Base-by-base conservation (phyloP, 2,329 filamentous ascomycete genomes). In the Diplocarpon mali region DNA sequence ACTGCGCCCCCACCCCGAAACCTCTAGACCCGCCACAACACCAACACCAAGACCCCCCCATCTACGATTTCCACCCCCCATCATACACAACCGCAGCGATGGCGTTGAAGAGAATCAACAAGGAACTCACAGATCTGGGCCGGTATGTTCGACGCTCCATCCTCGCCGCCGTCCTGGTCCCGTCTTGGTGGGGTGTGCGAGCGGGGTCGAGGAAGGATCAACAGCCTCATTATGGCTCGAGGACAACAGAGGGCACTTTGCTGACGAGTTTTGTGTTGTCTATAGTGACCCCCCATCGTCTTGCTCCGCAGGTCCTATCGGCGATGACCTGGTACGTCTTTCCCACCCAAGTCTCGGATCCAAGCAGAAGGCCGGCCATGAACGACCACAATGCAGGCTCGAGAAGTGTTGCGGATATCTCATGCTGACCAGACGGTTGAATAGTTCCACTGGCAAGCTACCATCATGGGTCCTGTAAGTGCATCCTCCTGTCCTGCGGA, bases 371-470 rank as follows among this genome's bases (percentile, higher is more conserved):
- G 35, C 31, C 17, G 44, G 30, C 47, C 13, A 49, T 47, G 48
- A 43, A 59, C 50, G 50, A 53, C 57, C 40, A 42, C 45, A 42
- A 38, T 49, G 11, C 37, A 39, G 44, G 37, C 32, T 13, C 24
- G 31, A 17, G 37, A 44, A 9, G 30, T 35, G 38, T 17, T 1
- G 17, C 28, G 32, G 43, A 45, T 45, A 37, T 13, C 24, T 35
- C 48, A 52, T 49, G 48, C 65, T 69, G 53, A 69, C 57, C 43
- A 27, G 30, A 49, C 20, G 39, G 38, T 36, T 48, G 32, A 44
- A 50, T 57, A 98, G 90, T 98, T 98, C 66, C 92, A 96, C 80
- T 98, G 92, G 92, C 92, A 98, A 82, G 92, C 92, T 62, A 98
- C 92, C 42, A 98, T 98, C 67, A 98, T 98, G 92, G 92, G 92